Base-by-base conservation (phyloP, 1,284 basidiomycete species). In the Retiboletus flavoniger region DNA sequence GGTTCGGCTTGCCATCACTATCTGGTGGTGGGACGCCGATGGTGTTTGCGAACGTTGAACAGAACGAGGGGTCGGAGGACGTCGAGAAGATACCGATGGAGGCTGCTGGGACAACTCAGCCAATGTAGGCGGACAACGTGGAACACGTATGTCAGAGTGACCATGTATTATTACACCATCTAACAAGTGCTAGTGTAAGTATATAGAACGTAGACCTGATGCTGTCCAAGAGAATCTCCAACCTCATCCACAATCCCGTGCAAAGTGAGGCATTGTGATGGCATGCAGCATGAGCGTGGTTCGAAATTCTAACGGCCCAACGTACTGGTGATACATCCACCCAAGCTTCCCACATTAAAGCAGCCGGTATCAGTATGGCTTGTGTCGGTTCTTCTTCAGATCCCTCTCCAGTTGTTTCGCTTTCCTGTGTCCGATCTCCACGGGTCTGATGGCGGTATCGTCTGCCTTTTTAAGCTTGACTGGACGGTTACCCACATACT, bases 401-500 rank as follows among this genome's bases (percentile, higher is more conserved):
- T 91, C 87, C 69, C 80, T 84, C 70, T 92, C 90, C 28, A 93
- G 74, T 67, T 88, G 82, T 65, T 84, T 86, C 9, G 93, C 92
- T 68, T 95, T 96, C 54, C 88, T 81, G 67, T 93, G 91, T 1
- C 95, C 95, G 61, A 97, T 96, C 69, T 95, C 91, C 54, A 98
- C 95, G 26, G 93, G 89, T 55, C 90, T 82, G 61, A 98, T 89
- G 56, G 88, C 84, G 50, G 84, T 86, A 60, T 79, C 79, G 65
- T 93, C 89, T 41, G 93, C 93, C 70, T 93, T 94, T 75, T 89
- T 91, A 55, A 98, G 80, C 65, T 92, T 93, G 61, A 98, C 85
- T 19, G 95, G 95, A 56, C 95, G 82, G 68, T 96, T 97, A 38
- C 95, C 95, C 50, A 98, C 94, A 72, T 98, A 98, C 77, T 98